Evolutionary conservation across 1,139 yeast genomes (phyloP), one percentile per base, ranked within the genome.

Genomic region (Zygosaccharomyces sapae): DNA sequence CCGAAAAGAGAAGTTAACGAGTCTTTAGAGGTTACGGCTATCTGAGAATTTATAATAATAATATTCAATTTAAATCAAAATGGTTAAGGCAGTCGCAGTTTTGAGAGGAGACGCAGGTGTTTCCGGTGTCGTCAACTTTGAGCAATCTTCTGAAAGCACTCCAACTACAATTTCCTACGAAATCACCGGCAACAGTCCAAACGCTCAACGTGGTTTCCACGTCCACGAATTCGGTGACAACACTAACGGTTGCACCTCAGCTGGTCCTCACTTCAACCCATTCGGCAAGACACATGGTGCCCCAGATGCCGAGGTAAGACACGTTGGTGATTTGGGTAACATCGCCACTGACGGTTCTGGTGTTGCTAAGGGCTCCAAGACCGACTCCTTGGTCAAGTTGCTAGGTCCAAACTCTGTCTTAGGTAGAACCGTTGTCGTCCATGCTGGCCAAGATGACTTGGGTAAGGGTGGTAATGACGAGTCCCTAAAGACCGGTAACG

Each of bases 221-320:
- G 75, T 92, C 68, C 98, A 92, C 74, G 86, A 87, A 67, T 92
- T 90, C 66, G 98, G 98, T 75, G 98, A 92, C 77, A 88, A 89
- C 80, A 89, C 97, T 74, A 90, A 92, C 70, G 97, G 98, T 43
- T 90, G 97, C 75, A 89, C 96, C 53, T 88, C 97, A 57, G 97
- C 98, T 49, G 98, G 98, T 65, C 96, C 97, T 52, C 98, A 92
- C 75, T 90, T 88, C 82, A 92, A 92, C 80, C 97, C 97, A 58
- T 86, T 85, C 70, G 75, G 79, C 59, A 83, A 85, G 76, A 79
- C 81, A 59, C 98, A 92, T 71, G 98, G 98, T 73, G 89, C 94
- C 52, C 97, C 97, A 70, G 83, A 81, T 65, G 96, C 85, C 65
- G 87, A 80, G 59, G 74, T 66, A 61, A 86, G 98, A 77, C 98